Base-by-base conservation (phyloP, 106 monocot genomes). In the Amphibolis antarctica region DNA sequence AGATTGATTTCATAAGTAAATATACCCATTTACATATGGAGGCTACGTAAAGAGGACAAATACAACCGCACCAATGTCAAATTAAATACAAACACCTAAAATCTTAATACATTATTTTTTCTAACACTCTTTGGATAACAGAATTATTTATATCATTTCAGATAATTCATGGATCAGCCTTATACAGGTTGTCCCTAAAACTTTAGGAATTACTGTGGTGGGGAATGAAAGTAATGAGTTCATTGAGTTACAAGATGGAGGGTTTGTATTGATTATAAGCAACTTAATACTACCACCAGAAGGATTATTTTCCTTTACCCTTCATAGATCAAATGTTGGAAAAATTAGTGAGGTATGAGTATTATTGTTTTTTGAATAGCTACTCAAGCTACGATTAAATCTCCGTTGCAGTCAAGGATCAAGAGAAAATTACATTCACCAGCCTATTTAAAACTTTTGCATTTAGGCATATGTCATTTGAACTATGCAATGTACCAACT, bases 241-340 rank as follows among this genome's bases (percentile, higher is more conserved):
- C 2, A 36, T 36, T 4, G 36, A 36, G 36, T 36, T 2, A 36
- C 36, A 36, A 7, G 36, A 36, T 36, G 36, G 36, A 4, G 7
- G 36, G 36, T 36, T 2, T 36, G 36, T 7, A 36, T 36, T 36
- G 36, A 36, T 36, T 36, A 36, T 36, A 36, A 7, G 36, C 2
- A 36, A 36, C 7, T 36, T 2, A 36, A 36, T 36, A 7, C 36
- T 36, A 7, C 7, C 36, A 36, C 36, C 2, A 36, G 36, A 36
- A 36, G 7, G 36, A 36, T 36, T 7, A 64, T 20, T 64, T 64
- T 12, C 64, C 20, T 24, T 30, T 64, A 13, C 46, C 46, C 0
- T 47, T 64, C 42, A 63, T 65, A 25, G 65, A 65, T 47, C 65
- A 64, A 12, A 66, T 53, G 30, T 22, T 51, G 4, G 53, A 66